Evolutionary conservation across 129 eudicot genomes (phyloP).

Genomic region (Dittrichia graveolens): DNA sequence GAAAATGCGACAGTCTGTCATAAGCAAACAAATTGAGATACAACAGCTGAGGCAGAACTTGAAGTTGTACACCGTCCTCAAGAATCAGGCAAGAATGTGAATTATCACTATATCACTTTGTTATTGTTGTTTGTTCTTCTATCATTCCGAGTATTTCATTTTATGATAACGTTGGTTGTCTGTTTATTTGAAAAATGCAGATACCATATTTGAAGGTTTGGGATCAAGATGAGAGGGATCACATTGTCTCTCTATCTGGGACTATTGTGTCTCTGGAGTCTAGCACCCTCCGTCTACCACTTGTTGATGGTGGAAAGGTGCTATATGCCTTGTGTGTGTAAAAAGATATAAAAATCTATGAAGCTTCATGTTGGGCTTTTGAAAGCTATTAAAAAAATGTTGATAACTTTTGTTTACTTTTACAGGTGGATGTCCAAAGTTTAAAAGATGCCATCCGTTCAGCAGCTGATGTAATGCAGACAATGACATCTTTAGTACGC

Average conservation of each 20-base stretch:
- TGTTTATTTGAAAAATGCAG: slow-evolving; percentile 26
- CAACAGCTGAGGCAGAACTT: slow-evolving; percentile 49
- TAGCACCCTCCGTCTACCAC: slow-evolving; percentile 46
- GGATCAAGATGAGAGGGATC: slow-evolving; percentile 45
- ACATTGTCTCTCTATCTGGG: slow-evolving; percentile 39
- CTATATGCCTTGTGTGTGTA: neutral
- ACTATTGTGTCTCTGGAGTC: slow-evolving; percentile 39
- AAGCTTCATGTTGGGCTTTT: slow-evolving; percentile 12
- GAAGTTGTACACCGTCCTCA: slow-evolving; percentile 39
- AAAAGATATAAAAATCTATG: neutral
- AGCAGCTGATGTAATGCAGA: slow-evolving; percentile 84
- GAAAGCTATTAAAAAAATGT: neutral
- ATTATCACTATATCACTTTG: neutral
- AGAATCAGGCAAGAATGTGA: slow-evolving; percentile 39
- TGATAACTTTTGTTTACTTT: slow-evolving; percentile 9
- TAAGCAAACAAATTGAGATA: slow-evolving; percentile 49
- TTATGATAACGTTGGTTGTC: neutral
- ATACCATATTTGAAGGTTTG: slow-evolving; percentile 39
- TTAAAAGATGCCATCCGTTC: slow-evolving; percentile 72
- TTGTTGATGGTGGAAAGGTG: slow-evolving; percentile 48
- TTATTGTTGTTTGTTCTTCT: neutral
- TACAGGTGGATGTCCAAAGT: slow-evolving; percentile 68
- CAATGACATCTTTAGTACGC: slow-evolving; percentile 67
- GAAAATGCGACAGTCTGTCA: slow-evolving; percentile 54
- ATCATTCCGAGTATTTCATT: slow-evolving; percentile 2